Base-by-base conservation (phyloP, 306 rosid species). In the Begonia masoniana region DNA sequence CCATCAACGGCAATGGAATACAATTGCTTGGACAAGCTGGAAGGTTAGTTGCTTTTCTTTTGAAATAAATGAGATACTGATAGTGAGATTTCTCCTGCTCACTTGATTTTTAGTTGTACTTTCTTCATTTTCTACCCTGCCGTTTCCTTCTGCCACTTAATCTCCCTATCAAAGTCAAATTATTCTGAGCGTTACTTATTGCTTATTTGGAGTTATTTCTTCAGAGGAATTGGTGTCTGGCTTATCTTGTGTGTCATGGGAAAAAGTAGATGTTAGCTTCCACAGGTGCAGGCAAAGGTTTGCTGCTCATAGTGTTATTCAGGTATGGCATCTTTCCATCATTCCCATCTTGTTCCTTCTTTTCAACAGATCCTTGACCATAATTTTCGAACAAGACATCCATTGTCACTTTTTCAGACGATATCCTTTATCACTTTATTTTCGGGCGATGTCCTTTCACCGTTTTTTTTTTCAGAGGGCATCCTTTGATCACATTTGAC, bases 291-390 rank as follows among this genome's bases (percentile, higher is more conserved):
- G 72, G 50, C 77, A 66, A 16, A 77, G 83, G 60, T 84, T 79
- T 78, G 95, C 99, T 65, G 93, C 99, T 69, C 99, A 92, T 69
- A 92, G 95, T 72, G 65, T 92, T 65, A 92, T 92, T 70, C 99
- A 92, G 96, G 99, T 91, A 8, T 13, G 43, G 15, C 47, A 50
- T 60, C 64, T 56, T 59, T 4, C 4, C 43, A 47, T 15, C 70
- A 1, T 39, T 41, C 3, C 5, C 48, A 4, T 43, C 4, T 19
- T 10, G 46, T 23, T 41, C 39, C 39, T 31, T 31, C 7, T 31
- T 31, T 31, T 31, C 4, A 21, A 21, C 24, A 1, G 19, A 17
- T 17, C 19, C 19, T 17, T 17, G 19, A 17, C 19, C 19, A 17
- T 17, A 17, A 21, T 21, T 21, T 21, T 21, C 2, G 24, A 21